phyloP scores from a whole-genome alignment of 208 protist species.

The Acanthamoeba pearcei region DNA sequence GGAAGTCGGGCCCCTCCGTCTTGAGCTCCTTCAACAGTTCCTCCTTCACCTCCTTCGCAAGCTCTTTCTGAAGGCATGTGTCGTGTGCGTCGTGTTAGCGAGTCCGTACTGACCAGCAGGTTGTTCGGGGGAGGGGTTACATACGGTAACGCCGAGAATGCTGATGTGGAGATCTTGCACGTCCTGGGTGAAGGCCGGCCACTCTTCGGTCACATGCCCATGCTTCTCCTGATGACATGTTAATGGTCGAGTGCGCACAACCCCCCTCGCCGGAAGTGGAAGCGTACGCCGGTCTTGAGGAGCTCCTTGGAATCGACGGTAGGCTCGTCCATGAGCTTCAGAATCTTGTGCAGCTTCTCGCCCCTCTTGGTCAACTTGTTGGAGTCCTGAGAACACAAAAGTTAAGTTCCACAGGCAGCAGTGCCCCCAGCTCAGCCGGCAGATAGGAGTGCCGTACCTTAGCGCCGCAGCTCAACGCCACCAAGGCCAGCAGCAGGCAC shows the following conservation, averaged over 20 bases:
- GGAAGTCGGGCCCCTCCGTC: neutral
- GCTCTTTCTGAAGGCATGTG: neutral
- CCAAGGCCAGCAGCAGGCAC: neutral
- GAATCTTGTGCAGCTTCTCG: neutral
- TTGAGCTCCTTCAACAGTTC: neutral
- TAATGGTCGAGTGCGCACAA: neutral
- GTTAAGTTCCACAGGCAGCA: neutral
- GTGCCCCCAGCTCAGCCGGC: neutral
- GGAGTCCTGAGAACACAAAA: neutral
- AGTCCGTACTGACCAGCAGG: no score
- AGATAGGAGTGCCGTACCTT: neutral
- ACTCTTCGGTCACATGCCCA: constrained; percentile 19
- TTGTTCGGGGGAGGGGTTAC: neutral
- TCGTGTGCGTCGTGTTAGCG: neutral
- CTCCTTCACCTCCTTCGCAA: neutral
- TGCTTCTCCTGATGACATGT: constrained; percentile 4
- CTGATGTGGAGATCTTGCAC: neutral
- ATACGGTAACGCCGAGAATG: neutral
- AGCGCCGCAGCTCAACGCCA: neutral
- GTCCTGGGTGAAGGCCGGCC: neutral
- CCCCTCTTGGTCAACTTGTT: neutral
- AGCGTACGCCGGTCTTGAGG: neutral
- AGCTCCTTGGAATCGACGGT: neutral
- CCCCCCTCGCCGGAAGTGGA: neutral
- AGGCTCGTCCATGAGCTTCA: neutral